Evolutionary conservation across 768 basidiomycete genomes (phyloP), one percentile per base, ranked within the genome.

Genomic region (Termitomyces sp.): DNA sequence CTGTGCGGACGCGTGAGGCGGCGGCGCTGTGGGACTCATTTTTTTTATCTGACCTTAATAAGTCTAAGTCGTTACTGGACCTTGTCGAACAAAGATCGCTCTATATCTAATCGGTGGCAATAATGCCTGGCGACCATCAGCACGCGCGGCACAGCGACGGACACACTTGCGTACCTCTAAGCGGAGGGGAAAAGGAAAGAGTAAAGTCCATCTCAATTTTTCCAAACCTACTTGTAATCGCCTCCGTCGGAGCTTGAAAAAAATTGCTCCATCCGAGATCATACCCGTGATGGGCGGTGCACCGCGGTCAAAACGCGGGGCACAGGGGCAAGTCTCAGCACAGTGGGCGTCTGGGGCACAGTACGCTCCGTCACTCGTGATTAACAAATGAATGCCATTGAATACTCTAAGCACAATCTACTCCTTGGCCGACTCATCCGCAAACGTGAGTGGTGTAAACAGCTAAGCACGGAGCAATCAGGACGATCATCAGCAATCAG

Each of bases 71-170:
- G 72, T 71, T 72, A 73, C 72, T 75, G 69, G 73, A 72, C 77
- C 75, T 70, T 69, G 74, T 78, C 83, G 80, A 75, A 82, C 80
- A 83, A 76, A 75, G 77, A 74, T 82, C 76, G 80, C 77, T 88
- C 84, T 88, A 90, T 74, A 69, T 76, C 73, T 78, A 74, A 68
- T 41, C 6, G 63, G 61, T 61, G 62, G 61, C 57, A 60, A 63
- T 60, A 67, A 64, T 65, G 76, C 76, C 75, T 76, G 53, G 5
- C 56, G 48, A 49, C 18, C 16, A 39, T 62, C 54, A 65, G 59
- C 44, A 56, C 22, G 27, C 52, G n/a, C 44, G 22, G 22, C 47
- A 4, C 53, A 51, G 34, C 58, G 62, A 57, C 3, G 29, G 26
- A 37, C 32, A 52, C 3, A 39, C 34, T 22, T 49, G n/a, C n/a